Evolutionary conservation across 1,284 basidiomycete genomes (phyloP), one percentile per base, ranked within the genome.

Genomic region (Rhodotorula sp.): DNA sequence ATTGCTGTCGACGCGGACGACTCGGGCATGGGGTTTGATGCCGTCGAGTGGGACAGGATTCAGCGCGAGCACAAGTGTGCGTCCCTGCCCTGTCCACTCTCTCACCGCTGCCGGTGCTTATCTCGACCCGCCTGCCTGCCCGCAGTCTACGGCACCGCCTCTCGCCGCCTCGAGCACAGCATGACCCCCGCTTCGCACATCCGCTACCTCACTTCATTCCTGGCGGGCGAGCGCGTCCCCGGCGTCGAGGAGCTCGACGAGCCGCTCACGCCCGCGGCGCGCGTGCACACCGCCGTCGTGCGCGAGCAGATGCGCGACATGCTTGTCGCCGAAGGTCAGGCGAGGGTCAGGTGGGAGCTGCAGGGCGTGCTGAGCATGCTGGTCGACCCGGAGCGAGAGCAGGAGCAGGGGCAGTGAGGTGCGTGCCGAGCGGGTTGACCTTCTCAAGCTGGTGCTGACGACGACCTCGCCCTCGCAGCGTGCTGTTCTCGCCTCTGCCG

Each of bases 151-250:
- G n/a, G 50, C 50, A n/a, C 12, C 50, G 50, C 50, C 50, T 12
- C n/a, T 13, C n/a, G 29, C n/a, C 7, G n/a, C n/a, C 58, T 70
- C 19, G 65, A 70, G 48, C 8, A 13, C 46, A 13, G 10, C 36
- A 53, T 70, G 10, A 9, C 63, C 6, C 60, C 46, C 17, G 41
- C 59, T 6, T 41, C 34, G 9, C 68, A 32, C 29, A 25, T 70
- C 29, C 12, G 22, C 34, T 70, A 61, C 68, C 68, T 70, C 39
- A 36, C 48, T 15, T 6, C 2, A 12, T 44, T 44, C 13, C 59
- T 60, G 21, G 29, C 39, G 25, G 25, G 25, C 48, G 48, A 27
- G 6, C n/a, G 21, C 50, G 19, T 2, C 9, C n/a, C 13, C 50
- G 50, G n/a, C n/a, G n/a, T 15, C 50, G 50, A 51, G n/a, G 46